Base-by-base conservation (phyloP, 768 basidiomycete species). In the Podaxis pistillaris region DNA sequence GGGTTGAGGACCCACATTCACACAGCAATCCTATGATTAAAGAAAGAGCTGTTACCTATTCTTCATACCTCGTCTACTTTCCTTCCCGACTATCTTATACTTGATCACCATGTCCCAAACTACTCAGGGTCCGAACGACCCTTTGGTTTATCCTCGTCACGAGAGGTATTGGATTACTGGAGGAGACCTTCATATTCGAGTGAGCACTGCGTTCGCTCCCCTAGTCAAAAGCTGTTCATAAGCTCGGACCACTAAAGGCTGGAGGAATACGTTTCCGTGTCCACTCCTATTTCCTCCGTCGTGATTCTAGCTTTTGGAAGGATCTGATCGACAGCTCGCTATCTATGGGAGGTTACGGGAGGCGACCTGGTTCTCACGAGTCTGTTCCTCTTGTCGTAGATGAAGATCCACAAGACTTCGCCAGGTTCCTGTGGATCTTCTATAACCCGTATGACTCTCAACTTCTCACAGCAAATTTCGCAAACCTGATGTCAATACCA, bases 401-500 rank as follows among this genome's bases (percentile, higher is more conserved):
- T 26, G 58, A 60, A 19, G 51, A 60, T 28, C 50, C 58, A 3
- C 24, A 53, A 3, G 51, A 60, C 26, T 38, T 60, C 0, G 58
- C 50, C 5, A 13, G 11, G 1, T 60, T 60, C 28, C 12, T 60
- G 11, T 60, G 9, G 15, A 11, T 56, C 11, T 41, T 41, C 11
- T 56, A 44, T 9, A 56, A 44, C 24, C 55, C 9, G 55, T 56
- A 30, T 17, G 55, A 28, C 15, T n/a, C 4, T 44, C 2, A 17
- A 6, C 15, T 7, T 7, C 15, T 44, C 22, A 24, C 22, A 8
- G 47, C 47, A 24, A 22, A 11, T 22, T 7, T 12, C 47, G 11
- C 8, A 26, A 26, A 19, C 1, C 22, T 26, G 4, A 22, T 49
- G 4, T 26, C 1, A 4, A 13, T 12, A 60, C 0, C 64, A 90